These are phyloP conservation scores for Holtermanniella nyarrowii DNA, from an alignment of 768 basidiomycete species.

Conservation along the genomic window DNA sequence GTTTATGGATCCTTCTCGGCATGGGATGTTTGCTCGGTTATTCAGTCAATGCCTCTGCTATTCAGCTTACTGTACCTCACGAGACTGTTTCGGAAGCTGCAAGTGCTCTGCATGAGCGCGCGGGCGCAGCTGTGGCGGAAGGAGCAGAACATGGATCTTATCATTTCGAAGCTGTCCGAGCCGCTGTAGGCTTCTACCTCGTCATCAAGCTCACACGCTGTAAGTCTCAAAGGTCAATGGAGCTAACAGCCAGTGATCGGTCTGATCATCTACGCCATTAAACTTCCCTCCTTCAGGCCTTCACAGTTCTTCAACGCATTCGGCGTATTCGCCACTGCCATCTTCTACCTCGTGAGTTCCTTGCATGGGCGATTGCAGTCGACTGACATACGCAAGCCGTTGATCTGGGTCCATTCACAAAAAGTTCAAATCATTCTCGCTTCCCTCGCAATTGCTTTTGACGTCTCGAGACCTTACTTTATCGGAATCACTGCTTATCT, in stretches of 20 bases:
- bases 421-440: constrained; percentile 17
- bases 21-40: constrained; percentile 40
- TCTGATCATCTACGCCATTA: constrained; percentile 9
- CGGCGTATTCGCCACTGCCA: constrained; percentile 11
- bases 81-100: no score
- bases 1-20: constrained; percentile 35
- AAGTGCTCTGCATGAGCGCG: no score
- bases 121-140: no score
- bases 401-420: constrained; percentile 14
- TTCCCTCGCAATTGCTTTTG: constrained; percentile 13
- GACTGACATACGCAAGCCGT: constrained; percentile 9
- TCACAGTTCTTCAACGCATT: constrained; percentile 10
- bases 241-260: constrained; percentile 7
- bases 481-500: no score
- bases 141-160: constrained; percentile 1
- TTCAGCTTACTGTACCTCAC: constrained; percentile 15
- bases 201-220: constrained; percentile 21
- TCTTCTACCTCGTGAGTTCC: constrained; percentile 12
- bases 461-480: constrained; percentile 10
- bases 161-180: constrained; percentile 13
- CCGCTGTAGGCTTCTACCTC: constrained; percentile 22
- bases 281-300: constrained; percentile 10
- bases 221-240: constrained; percentile 1
- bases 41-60: constrained; percentile 38
- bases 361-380: no score